phyloP scores from a whole-genome alignment of 2,329 filamentous ascomycete genomes.

The Didymella pomorum region DNA sequence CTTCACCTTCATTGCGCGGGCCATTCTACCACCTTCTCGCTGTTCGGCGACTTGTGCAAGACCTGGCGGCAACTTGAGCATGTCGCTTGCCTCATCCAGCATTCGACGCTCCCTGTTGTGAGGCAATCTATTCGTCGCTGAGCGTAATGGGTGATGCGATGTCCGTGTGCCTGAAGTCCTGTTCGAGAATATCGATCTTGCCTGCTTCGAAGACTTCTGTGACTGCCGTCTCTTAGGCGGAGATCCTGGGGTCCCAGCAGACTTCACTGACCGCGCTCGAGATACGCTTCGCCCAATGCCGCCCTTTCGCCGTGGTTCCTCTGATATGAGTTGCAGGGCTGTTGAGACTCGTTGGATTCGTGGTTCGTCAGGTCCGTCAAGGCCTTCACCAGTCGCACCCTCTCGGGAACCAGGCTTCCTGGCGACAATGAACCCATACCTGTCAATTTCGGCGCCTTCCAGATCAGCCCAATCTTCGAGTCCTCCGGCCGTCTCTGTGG shows the following conservation, averaged over 20 bases:
- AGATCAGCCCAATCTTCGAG: constrained; percentile 72
- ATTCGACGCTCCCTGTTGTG: constrained; percentile 63
- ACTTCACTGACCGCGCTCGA: constrained; percentile 55
- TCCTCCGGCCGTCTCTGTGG: constrained; percentile 67
- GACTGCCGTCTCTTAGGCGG: constrained; percentile 52
- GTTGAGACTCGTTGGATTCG: constrained; percentile 67
- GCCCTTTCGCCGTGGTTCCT: constrained; percentile 63
- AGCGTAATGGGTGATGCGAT: constrained; percentile 56
- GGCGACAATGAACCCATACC: constrained; percentile 70
- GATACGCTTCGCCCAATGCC: constrained; percentile 60
- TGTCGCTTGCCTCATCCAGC: constrained; percentile 68
- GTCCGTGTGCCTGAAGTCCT: constrained; percentile 53
- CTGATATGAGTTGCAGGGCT: constrained; percentile 63
- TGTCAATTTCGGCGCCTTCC: constrained; percentile 66
- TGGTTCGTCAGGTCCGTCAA: constrained; percentile 45
- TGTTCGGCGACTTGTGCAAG: constrained; percentile 55
- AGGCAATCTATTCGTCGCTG: constrained; percentile 61
- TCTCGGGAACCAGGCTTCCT: constrained; percentile 49
- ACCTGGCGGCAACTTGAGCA: constrained; percentile 68
- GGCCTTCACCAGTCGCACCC: constrained; percentile 33
- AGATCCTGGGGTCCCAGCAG: constrained; percentile 48
- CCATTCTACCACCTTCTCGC: constrained; percentile 57
- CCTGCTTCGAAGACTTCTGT: constrained; percentile 55
- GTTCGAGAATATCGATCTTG: constrained; percentile 49
- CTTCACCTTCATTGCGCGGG: constrained; percentile 62